Evolutionary conservation across 352 stramenopile species (phyloP).

Genomic region (Lagenidium sp.): DNA sequence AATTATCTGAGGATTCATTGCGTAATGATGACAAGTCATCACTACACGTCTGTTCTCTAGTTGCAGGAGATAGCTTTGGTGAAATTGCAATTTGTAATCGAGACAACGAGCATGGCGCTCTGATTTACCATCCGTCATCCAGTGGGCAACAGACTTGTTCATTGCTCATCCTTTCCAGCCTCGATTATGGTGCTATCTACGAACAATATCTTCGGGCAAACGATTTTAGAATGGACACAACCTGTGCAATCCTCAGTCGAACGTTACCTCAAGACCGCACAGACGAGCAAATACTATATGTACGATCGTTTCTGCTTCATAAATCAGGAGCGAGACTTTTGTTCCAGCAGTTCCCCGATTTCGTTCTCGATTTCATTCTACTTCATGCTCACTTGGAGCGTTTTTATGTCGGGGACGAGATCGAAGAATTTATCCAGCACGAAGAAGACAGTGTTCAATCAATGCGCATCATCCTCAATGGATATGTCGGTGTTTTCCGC

Average conservation of each 20-base stretch:
- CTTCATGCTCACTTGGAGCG: slow-evolving; percentile 22
- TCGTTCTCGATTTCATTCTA: slow-evolving; percentile 20
- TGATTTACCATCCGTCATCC: slow-evolving; percentile 26
- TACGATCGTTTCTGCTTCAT: slow-evolving; percentile 20
- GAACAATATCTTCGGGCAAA: slow-evolving; percentile 15
- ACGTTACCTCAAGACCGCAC: slow-evolving; percentile 30
- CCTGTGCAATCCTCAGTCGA: slow-evolving; percentile 16
- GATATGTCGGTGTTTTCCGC: slow-evolving; percentile 34
- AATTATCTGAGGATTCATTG: too few relatives aligned
- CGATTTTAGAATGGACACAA: slow-evolving; percentile 14
- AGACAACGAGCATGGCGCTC: slow-evolving; percentile 20
- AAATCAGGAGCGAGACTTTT: slow-evolving; percentile 23
- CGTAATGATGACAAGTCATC: slow-evolving; percentile 1
- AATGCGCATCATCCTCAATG: slow-evolving; percentile 32
- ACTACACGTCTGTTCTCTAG: slow-evolving; percentile 28
- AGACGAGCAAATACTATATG: slow-evolving; percentile 26
- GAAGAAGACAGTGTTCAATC: slow-evolving; percentile 17
- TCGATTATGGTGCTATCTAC: slow-evolving; percentile 16
- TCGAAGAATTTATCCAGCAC: slow-evolving; percentile 24
- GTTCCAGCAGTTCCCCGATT: slow-evolving; percentile 24
- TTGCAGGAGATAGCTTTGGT: slow-evolving; percentile 24
- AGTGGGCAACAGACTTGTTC: slow-evolving; percentile 3
- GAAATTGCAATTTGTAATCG: slow-evolving; percentile 12
- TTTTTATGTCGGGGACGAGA: slow-evolving; percentile 13
- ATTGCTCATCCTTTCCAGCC: slow-evolving; percentile 17